Evolutionary conservation across 306 rosid genomes (phyloP).

Genomic region (Glycine latifolia): DNA sequence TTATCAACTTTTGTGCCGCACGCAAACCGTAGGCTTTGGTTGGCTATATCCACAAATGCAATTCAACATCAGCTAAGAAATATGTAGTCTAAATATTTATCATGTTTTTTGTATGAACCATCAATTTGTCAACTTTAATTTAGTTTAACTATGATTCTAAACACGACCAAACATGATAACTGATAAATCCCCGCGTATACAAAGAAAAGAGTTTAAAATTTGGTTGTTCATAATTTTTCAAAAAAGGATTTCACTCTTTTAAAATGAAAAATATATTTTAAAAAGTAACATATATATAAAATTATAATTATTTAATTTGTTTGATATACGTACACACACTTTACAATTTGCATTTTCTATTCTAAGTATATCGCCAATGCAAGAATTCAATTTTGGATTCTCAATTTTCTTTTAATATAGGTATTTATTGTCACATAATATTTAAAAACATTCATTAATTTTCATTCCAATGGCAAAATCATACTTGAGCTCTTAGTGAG

Average conservation of each 20-base stretch:
- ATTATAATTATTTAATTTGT: too few species aligned
- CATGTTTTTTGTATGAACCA: constrained; percentile 26
- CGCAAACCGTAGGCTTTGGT: constrained; percentile 56
- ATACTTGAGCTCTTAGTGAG: too few species aligned
- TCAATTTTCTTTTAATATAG: too few species aligned
- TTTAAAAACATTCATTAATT: too few species aligned
- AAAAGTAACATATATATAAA: too few species aligned
- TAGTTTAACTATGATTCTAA: background rate
- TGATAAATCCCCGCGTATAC: background rate
- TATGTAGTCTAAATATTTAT: background rate
- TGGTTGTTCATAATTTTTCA: background rate
- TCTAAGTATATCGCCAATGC: too few species aligned
- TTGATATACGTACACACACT: too few species aligned
- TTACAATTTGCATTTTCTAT: too few species aligned
- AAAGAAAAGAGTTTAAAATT: background rate
- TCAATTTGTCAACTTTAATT: constrained; percentile 12
- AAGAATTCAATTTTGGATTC: too few species aligned
- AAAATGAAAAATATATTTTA: too few species aligned
- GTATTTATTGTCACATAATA: too few species aligned
- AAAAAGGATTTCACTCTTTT: background rate
- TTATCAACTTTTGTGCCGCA: constrained; percentile 86
- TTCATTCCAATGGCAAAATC: too few species aligned
- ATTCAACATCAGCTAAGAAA: constrained; percentile 10
- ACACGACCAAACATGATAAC: background rate
- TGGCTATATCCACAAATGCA: constrained; percentile 37